Base-by-base conservation (phyloP, 495 filamentous ascomycete species). In the Penicillium angulare region DNA sequence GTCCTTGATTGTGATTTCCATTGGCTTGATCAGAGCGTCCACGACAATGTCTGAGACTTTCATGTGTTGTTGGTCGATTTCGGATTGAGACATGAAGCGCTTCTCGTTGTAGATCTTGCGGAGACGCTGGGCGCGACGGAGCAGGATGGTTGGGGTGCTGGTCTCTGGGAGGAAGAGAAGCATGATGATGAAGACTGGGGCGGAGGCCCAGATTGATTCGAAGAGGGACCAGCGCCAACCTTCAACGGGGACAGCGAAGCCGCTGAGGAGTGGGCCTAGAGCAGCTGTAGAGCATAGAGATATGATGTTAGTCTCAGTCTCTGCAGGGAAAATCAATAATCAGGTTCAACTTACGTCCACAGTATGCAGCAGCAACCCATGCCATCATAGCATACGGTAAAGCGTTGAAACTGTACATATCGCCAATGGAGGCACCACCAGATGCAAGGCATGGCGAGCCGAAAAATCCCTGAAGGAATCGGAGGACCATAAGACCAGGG, bases 1-100 rank as follows among this genome's bases (percentile, higher is more conserved):
- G 49, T 88, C 83, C 50, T 79, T 77, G 59, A 86, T 55, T 15
- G 80, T 81, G 53, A 87, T 83, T 65, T 86, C 76, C 22, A 82
- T 55, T 3, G 83, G 85, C 42, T 81, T 80, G 63, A 84, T 76
- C 5, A 88, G 68, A 10, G 83, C 80, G 50, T 85, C 79, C 43
- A 80, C 47, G 47, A 78, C 51, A n/a, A 86, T 55, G 17, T 66
- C 70, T 1, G 57, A 53, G 35, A 77, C 36, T 5, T 64, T 76
- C 52, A 84, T 56, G 56, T 79, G 58, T 6, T 53, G 65, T 61
- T 82, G 74, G 57, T 79, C 69, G 53, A 81, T 77, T 51, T 81
- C 76, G 5, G 66, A 76, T 36, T 76, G 67, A 8, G 79, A 75
- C 44, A 65, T 67, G 15, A 83, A 53, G 9, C 66, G 66, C 16